These are phyloP conservation scores for Teratosphaeria pseudoeucalypti DNA, from an alignment of 2,329 filamentous ascomycete genomes.

Conservation along the genomic window DNA sequence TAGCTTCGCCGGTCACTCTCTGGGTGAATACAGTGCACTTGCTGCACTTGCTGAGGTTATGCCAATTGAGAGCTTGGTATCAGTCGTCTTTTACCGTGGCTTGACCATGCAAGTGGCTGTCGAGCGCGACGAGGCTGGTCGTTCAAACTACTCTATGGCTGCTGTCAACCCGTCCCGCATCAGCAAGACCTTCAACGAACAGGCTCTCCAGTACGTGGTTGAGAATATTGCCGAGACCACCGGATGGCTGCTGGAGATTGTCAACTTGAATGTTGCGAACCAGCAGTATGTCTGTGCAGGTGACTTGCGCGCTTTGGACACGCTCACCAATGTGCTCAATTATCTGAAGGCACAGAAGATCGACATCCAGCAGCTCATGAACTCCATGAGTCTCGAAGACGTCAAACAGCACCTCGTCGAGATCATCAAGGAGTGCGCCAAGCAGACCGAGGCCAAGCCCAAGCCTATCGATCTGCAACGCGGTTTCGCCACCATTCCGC, in stretches of 20 bases:
- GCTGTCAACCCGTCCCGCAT: conserved; percentile 97
- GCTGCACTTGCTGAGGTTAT: conserved; percentile 95
- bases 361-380: conserved; percentile 87
- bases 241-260: conserved; percentile 93
- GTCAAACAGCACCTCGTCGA: conserved; percentile 81
- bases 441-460: conserved; percentile 81
- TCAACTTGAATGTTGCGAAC: conserved; percentile 79
- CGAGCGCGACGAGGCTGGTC: conserved; percentile 82
- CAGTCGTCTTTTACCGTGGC: conserved; percentile 97
- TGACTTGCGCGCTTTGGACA: conserved; percentile 56
- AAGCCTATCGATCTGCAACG: conserved; percentile 81
- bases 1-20: conserved; percentile 94
- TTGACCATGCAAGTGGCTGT: conserved; percentile 99
- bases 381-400: conserved; percentile 75
- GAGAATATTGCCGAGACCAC: conserved; percentile 91
- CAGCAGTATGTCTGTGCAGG: conserved; percentile 61
- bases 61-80: conserved; percentile 98
- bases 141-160: conserved; percentile 99
- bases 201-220: conserved; percentile 91
- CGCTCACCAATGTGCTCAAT: conserved; percentile 72
- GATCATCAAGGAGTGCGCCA: conserved; percentile 81
- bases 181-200: conserved; percentile 97
- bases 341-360: conserved; percentile 95
- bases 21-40: conserved; percentile 95
- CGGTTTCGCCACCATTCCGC: conserved; percentile 92